Conservation (phyloP, 257 asterid genomes). For the Solanum chiquidenum region DNA sequence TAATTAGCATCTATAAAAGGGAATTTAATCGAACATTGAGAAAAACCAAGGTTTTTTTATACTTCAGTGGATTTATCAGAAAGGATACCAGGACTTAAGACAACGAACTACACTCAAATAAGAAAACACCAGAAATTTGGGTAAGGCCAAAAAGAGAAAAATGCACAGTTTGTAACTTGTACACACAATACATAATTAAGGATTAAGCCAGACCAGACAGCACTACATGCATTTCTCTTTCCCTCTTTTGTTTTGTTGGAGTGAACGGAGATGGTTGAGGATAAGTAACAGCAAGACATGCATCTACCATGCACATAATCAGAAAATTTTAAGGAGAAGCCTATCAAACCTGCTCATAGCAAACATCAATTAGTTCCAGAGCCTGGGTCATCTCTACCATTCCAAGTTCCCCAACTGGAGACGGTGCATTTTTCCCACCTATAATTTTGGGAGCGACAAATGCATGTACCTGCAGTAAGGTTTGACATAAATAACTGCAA, state of each 20-base stretch:
- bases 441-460: slow-evolving; percentile 94
- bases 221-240: not conserved
- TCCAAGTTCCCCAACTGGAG: slow-evolving; percentile 97
- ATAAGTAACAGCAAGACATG: not conserved
- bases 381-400: slow-evolving; percentile 99
- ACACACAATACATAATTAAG: not conserved
- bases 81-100: not conserved
- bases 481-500: not conserved
- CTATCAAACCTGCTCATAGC: slow-evolving; percentile 63
- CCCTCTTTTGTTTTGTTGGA: not conserved
- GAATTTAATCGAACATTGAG: not conserved
- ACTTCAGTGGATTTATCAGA: not conserved
- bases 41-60: not conserved
- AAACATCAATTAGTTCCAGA: slow-evolving; percentile 64
- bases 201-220: not conserved
- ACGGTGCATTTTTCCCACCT: slow-evolving; percentile 89
- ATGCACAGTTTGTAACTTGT: not conserved
- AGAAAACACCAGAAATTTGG: not conserved
- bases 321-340: not conserved
- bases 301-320: not conserved
- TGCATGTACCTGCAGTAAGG: slow-evolving; percentile 66
- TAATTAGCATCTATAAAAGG: not conserved
- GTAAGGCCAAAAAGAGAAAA: not conserved
- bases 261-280: not conserved
- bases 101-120: not conserved